Conservation (phyloP, 2,329 filamentous ascomycete species). For the Claviceps maximensis region DNA sequence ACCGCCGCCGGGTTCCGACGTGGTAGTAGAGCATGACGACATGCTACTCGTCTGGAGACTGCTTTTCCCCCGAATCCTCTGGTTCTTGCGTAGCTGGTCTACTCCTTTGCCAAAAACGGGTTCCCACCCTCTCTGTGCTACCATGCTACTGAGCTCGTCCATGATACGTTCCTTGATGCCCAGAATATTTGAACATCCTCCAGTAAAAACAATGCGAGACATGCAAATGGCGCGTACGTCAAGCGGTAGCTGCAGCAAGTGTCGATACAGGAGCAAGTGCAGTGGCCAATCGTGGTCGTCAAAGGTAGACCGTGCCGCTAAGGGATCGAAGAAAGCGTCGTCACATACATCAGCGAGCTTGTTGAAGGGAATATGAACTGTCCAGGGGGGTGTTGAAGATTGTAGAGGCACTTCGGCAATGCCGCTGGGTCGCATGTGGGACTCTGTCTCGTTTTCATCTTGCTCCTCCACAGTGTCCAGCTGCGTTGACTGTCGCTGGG, state of each 20-base stretch:
- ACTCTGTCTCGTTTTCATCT: conserved; percentile 34
- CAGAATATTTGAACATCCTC: conserved; percentile 64
- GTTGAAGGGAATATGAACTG: conserved; percentile 53
- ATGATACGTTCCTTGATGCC: conserved; percentile 69
- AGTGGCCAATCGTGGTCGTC: conserved; percentile 82
- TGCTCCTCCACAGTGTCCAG: conserved; percentile 42
- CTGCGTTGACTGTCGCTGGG: conserved; percentile 25
- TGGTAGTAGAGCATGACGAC: conserved; percentile 11
- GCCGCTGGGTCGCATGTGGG: conserved; percentile 10
- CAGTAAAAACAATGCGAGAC: conserved; percentile 76
- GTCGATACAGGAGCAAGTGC: conserved; percentile 61
- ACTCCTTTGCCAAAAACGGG: conserved; percentile 57
- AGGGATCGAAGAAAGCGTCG: conserved; percentile 53
- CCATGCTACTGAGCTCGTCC: conserved; percentile 55
- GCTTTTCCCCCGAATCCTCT: conserved; percentile 23
- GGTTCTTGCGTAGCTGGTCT: conserved; percentile 36
- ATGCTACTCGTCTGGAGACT: conserved; percentile 9
- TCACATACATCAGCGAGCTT: conserved; percentile 64
- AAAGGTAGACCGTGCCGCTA: conserved; percentile 40
- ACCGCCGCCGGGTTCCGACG: conserved; percentile 12
- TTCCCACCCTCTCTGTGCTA: conserved; percentile 63
- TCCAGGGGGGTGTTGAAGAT: conserved; percentile 36
- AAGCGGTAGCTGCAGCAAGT: conserved; percentile 60
- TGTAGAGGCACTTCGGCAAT: conserved; percentile 31
- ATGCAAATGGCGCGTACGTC: conserved; percentile 79